These are phyloP conservation scores for Erysimum cheiranthoides DNA, from an alignment of 345 rosid species.

Conservation along the genomic window DNA sequence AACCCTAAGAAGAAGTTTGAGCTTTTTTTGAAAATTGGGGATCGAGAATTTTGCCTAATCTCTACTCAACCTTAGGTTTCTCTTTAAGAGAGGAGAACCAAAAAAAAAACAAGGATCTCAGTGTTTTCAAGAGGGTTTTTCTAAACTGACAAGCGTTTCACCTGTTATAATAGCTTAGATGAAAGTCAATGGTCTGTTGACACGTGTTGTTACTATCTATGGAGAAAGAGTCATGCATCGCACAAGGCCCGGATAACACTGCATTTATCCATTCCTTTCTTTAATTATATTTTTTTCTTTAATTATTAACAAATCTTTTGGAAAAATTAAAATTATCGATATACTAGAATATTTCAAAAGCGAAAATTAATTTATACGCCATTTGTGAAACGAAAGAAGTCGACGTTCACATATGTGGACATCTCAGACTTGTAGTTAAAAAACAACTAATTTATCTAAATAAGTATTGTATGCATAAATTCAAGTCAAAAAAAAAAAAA, in stretches of 20 bases:
- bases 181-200: conserved; percentile 19
- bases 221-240: conserved; percentile 38
- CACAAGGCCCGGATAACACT: conserved; percentile 37
- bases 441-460: no score
- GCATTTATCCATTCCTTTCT: conserved; percentile 26
- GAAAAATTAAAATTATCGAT: not conserved
- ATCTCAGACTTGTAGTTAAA: no score
- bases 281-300: conserved; percentile 2
- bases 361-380: not conserved
- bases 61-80: conserved; percentile 49
- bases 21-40: conserved; percentile 30
- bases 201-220: conserved; percentile 18
- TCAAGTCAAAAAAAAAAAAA: no score
- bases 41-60: conserved; percentile 48
- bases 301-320: not conserved
- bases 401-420: not conserved
- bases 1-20: conserved; percentile 37
- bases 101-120: not conserved
- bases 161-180: not conserved
- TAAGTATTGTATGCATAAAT: no score
- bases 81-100: conserved; percentile 44
- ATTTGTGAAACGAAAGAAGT: not conserved
- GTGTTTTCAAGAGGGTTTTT: conserved; percentile 13
- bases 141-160: conserved; percentile 40
- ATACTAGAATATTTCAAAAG: not conserved